Conservation (phyloP, 441 rosid genomes). For the Populus hybrid region DNA sequence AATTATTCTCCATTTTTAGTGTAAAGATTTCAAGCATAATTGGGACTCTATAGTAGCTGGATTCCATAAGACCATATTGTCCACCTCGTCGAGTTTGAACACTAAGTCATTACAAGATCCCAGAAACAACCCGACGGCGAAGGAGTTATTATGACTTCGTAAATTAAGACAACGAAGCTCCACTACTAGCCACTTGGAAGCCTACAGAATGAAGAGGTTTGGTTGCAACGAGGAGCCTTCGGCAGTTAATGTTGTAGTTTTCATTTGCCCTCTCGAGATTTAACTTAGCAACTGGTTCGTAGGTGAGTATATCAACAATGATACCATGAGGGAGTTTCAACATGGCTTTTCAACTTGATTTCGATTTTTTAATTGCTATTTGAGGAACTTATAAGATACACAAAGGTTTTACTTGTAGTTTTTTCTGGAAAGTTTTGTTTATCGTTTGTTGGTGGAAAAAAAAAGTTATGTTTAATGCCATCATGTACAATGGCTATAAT, state of each 20-base stretch:
- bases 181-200: not conserved
- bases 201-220: not conserved
- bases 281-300: not conserved
- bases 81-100: too few species aligned
- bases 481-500: too few species aligned
- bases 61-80: too few species aligned
- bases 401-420: too few species aligned
- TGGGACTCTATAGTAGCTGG: not conserved
- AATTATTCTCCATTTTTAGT: not conserved
- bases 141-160: not conserved
- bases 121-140: not conserved
- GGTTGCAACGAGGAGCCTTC: not conserved
- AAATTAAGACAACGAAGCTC: not conserved
- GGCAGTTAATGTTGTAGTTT: not conserved
- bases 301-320: not conserved
- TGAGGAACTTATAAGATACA: too few species aligned
- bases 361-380: too few species aligned
- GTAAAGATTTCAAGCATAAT: not conserved
- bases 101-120: not conserved
- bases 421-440: too few species aligned
- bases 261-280: not conserved
- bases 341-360: not conserved
- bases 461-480: too few species aligned
- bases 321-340: not conserved
- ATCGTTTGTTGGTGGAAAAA: too few species aligned